Evolutionary conservation across 805 yeast genomes (phyloP).

Genomic region (Cyberlindnera suaveolens): DNA sequence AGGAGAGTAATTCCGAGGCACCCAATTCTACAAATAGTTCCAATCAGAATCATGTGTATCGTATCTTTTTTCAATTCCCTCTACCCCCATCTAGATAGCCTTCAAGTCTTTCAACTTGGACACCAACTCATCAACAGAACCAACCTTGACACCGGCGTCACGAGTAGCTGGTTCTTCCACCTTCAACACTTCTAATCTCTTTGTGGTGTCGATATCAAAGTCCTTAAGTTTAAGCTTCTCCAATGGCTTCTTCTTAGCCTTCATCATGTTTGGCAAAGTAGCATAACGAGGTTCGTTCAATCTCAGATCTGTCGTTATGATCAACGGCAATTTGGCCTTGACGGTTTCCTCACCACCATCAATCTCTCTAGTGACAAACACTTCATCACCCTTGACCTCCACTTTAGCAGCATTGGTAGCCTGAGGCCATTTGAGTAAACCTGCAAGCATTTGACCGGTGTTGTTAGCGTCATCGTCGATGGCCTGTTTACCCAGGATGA

Average conservation of each 20-base stretch:
- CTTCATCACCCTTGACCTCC: constrained; percentile 46
- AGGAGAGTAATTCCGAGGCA: too few relatives aligned
- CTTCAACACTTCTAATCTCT: constrained; percentile 60
- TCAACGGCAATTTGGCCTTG: constrained; percentile 70
- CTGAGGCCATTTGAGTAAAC: constrained; percentile 91
- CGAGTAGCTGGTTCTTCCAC: constrained; percentile 85
- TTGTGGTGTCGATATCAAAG: constrained; percentile 54
- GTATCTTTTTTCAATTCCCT: too few relatives aligned
- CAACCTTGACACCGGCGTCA: constrained; percentile 75
- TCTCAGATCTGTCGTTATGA: constrained; percentile 89
- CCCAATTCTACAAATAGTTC: too few relatives aligned
- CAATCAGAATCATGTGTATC: too few relatives aligned
- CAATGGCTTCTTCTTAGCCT: constrained; percentile 94
- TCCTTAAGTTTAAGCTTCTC: constrained; percentile 60
- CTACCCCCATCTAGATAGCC: constrained; percentile 13
- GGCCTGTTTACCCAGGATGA: constrained; percentile 92
- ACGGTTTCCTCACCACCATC: constrained; percentile 93
- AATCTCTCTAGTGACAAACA: constrained; percentile 81
- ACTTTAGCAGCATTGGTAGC: constrained; percentile 93
- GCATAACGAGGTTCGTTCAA: constrained; percentile 94
- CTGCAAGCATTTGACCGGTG: constrained; percentile 96
- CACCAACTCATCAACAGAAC: constrained; percentile 75
- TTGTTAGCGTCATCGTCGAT: constrained; percentile 94
- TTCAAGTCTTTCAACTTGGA: constrained; percentile 61
- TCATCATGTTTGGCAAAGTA: constrained; percentile 94